Percentiles rank a stretch among this genome's conserved stretches.
These are phyloP conservation scores for Noccaea bulbosa DNA, from an alignment of 345 rosid genomes.

Conservation along the genomic window DNA sequence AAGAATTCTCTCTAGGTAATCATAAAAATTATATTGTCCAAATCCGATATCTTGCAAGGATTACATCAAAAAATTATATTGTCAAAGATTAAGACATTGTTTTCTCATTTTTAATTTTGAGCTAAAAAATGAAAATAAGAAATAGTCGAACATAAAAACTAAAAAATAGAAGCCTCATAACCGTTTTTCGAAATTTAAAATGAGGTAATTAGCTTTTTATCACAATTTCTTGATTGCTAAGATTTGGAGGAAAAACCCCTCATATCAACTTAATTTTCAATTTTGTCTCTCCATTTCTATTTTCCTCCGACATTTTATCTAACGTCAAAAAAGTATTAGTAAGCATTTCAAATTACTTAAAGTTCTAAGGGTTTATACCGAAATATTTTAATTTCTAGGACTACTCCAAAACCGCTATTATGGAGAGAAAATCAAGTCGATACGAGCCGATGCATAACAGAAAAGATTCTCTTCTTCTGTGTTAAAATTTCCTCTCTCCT, in stretches of 20 bases:
- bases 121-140: background rate
- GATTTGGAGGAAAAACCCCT: background rate
- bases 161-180: background rate
- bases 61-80: too few relatives aligned
- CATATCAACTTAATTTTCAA: too few relatives aligned
- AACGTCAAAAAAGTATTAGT: background rate
- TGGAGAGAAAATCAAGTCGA: slow-evolving; percentile 7
- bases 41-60: too few relatives aligned
- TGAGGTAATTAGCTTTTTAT: background rate
- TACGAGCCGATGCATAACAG: slow-evolving; percentile 8
- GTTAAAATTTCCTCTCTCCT: background rate
- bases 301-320: too few relatives aligned
- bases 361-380: background rate
- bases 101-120: background rate
- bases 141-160: background rate
- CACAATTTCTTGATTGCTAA: background rate
- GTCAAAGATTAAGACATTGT: slow-evolving; percentile 11
- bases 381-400: background rate
- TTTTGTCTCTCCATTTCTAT: too few relatives aligned
- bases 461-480: slow-evolving; percentile 14
- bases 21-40: too few relatives aligned
- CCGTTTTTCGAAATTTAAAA: slow-evolving; percentile 9
- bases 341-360: background rate
- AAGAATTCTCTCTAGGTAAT: too few relatives aligned
- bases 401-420: background rate